A percentile compares a stretch with the other conserved stretches of the same genome.
phyloP scores from a whole-genome alignment of 495 filamentous ascomycete genomes.

The Aspergillus nanangensis region DNA sequence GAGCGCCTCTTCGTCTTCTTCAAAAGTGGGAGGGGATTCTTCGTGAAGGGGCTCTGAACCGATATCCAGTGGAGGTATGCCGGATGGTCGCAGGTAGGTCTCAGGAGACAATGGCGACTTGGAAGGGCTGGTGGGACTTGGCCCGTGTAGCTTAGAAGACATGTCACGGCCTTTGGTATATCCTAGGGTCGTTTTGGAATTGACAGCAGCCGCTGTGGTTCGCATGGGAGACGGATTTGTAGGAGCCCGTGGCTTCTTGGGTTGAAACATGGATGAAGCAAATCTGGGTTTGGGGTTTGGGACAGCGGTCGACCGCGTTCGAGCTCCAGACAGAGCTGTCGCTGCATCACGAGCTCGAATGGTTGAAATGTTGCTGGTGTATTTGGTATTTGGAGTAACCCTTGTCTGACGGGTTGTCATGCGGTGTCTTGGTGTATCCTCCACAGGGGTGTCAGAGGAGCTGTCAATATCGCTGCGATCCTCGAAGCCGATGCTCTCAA shows the following conservation, averaged over 20 bases:
- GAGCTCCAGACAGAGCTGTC: conserved; percentile 44
- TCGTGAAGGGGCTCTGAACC: conserved; percentile 35
- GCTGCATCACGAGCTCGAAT: conserved; percentile 51
- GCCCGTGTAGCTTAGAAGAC: conserved; percentile 42
- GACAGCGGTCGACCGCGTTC: conserved; percentile 31
- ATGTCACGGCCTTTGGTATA: conserved; percentile 71
- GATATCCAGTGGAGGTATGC: conserved; percentile 34
- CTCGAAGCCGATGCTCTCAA: conserved; percentile 54
- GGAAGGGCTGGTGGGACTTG: conserved; percentile 11
- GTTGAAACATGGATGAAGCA: conserved; percentile 30
- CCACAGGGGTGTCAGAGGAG: conserved; percentile 4
- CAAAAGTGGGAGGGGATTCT: conserved; percentile 32
- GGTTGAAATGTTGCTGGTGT: conserved; percentile 33
- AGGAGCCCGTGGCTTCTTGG: conserved; percentile 35
- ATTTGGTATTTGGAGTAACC: conserved; percentile 17
- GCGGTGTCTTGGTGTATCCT: conserved; percentile 16
- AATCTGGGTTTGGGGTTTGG: conserved; percentile 35
- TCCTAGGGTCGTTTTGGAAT: conserved; percentile 73
- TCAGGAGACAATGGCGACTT: conserved; percentile 31
- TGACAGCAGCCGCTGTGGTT: conserved; percentile 56
- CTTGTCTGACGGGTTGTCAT: conserved; percentile 20
- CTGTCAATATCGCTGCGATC: conserved; percentile 29
- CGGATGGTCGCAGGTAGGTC: conserved; percentile 41
- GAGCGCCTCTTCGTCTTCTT: conserved; percentile 38
- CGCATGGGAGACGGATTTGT: conserved; percentile 52